Percentiles rank a stretch among this genome's conserved stretches.
Conservation (phyloP, 2,329 filamentous ascomycete genomes). For the Daldinia sp. region DNA sequence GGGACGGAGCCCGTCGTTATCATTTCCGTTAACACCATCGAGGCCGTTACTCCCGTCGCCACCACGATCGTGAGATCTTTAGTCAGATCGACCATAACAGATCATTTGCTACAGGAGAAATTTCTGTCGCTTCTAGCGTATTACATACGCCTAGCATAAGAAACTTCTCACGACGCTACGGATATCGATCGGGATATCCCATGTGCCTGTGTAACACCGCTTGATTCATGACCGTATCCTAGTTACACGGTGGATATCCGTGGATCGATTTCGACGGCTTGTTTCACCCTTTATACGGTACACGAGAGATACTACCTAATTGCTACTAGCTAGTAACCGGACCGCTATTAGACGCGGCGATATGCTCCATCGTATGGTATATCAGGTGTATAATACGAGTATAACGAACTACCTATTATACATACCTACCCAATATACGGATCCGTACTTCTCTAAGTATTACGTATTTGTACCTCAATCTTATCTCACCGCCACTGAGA, state of each 20-base stretch:
- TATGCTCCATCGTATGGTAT: background rate
- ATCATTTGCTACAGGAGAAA: background rate
- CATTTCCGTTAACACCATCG: conserved; percentile 1
- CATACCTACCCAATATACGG: no score
- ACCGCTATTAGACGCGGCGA: background rate
- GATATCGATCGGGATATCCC: conserved; percentile 8
- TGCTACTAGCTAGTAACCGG: conserved; percentile 4
- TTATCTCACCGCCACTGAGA: conserved; percentile 35
- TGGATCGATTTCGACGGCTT: conserved; percentile 24
- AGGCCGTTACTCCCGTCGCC: background rate
- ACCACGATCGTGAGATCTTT: conserved; percentile 12
- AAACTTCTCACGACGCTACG: background rate
- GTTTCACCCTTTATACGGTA: conserved; percentile 26
- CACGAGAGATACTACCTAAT: background rate
- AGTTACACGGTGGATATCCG: conserved; percentile 15
- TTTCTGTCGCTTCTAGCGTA: background rate
- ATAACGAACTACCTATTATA: background rate
- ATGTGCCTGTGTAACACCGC: conserved; percentile 26
- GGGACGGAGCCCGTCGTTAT: background rate
- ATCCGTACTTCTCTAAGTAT: background rate
- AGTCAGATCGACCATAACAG: conserved; percentile 17
- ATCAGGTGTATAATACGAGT: background rate
- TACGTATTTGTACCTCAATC: conserved; percentile 12
- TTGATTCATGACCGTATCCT: conserved; percentile 9
- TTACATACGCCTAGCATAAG: background rate